Percentiles rank a stretch among this genome's conserved stretches.
Conservation (phyloP, 305 asterid species). For the Fraxinus sp. region DNA sequence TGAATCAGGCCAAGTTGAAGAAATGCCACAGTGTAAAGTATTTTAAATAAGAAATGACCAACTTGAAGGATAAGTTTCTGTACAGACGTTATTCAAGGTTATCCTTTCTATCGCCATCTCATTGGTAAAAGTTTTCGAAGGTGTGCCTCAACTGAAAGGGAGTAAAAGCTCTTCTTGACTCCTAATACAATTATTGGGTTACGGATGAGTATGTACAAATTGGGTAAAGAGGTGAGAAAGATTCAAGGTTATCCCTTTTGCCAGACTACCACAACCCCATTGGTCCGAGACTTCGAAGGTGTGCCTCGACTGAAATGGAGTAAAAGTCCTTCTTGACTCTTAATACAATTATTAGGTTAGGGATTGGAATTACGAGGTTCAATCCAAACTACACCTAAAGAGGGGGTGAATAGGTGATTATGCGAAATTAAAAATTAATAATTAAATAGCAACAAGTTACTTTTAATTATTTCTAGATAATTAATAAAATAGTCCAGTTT, state of each 20-base stretch:
- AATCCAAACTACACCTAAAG: too few relatives aligned
- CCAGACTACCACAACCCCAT: neutral
- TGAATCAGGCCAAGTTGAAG: neutral
- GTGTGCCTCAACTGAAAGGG: neutral
- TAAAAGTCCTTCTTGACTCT: neutral
- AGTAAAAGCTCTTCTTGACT: neutral
- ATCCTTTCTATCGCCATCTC: neutral
- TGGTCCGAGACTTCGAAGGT: neutral
- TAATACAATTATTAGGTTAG: neutral
- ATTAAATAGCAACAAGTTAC: too few relatives aligned
- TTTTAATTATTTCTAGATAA: too few relatives aligned
- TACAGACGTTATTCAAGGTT: neutral
- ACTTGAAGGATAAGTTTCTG: neutral
- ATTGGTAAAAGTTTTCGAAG: neutral
- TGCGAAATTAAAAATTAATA: too few relatives aligned
- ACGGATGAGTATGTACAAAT: neutral
- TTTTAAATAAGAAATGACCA: neutral
- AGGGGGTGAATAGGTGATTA: too few relatives aligned
- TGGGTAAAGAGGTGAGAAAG: neutral
- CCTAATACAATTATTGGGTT: neutral
- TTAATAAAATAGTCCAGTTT: too few relatives aligned
- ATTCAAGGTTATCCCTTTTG: neutral
- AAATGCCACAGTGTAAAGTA: neutral
- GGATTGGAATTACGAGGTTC: neutral
- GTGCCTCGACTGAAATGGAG: neutral